A percentile compares a stretch with the other conserved stretches of the same genome.
Evolutionary conservation across 2,329 filamentous ascomycete genomes (phyloP).

Genomic region (Emmonsia crescens): DNA sequence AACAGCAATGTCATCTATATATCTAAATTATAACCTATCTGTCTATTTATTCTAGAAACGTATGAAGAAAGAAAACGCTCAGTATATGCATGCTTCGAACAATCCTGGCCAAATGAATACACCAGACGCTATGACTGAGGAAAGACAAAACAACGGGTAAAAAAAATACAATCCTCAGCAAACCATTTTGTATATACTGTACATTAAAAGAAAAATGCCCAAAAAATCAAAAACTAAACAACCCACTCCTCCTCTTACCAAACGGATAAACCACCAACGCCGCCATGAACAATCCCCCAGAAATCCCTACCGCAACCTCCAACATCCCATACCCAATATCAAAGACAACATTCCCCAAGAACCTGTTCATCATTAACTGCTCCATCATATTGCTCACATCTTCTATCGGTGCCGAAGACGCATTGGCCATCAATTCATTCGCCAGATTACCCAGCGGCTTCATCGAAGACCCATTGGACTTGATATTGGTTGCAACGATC

Average conservation of each 20-base stretch:
- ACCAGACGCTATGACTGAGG: no score
- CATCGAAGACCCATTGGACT: conserved; percentile 10
- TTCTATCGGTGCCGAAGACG: not conserved
- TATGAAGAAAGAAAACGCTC: not conserved
- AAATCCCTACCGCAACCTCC: conserved; percentile 38
- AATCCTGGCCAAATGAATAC: not conserved
- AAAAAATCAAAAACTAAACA: conserved; percentile 33
- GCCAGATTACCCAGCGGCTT: not conserved
- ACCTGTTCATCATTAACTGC: conserved; percentile 24
- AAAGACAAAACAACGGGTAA: not conserved
- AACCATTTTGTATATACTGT: no score
- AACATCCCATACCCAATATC: conserved; percentile 39
- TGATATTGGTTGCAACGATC: conserved; percentile 18
- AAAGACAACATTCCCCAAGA: conserved; percentile 27
- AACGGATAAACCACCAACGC: conserved; percentile 38
- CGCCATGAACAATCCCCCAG: conserved; percentile 37
- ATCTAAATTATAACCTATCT: not conserved
- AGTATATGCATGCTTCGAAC: not conserved
- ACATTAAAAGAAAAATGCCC: not conserved
- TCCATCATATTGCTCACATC: conserved; percentile 1
- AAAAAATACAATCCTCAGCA: not conserved
- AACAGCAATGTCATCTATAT: not conserved
- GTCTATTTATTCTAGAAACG: not conserved
- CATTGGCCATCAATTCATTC: conserved; percentile 9
- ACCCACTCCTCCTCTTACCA: conserved; percentile 35